Conservation (phyloP, 2,329 filamentous ascomycete species). For the Penicillium sp. region DNA sequence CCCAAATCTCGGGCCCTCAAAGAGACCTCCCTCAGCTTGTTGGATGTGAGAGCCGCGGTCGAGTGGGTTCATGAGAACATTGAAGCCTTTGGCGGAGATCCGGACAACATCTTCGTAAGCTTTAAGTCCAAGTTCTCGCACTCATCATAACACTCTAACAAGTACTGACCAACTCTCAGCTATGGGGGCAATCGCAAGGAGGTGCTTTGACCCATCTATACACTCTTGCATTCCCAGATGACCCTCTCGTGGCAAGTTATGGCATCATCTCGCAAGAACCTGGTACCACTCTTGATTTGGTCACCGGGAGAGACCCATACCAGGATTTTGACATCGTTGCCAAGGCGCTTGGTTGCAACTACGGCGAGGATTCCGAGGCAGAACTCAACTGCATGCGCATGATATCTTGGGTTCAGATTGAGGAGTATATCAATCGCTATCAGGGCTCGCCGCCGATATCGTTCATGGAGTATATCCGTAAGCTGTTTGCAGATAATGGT, state of each 20-base stretch:
- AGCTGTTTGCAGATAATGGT: neutral
- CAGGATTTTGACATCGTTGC: slow-evolving; percentile 36
- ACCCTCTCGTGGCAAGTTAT: slow-evolving; percentile 27
- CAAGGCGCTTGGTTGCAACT: slow-evolving; percentile 30
- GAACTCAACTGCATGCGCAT: slow-evolving; percentile 35
- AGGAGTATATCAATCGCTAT: slow-evolving; percentile 31
- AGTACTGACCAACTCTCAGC: neutral
- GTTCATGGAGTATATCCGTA: slow-evolving; percentile 21
- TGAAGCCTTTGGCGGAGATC: slow-evolving; percentile 38
- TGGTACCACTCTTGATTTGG: slow-evolving; percentile 6
- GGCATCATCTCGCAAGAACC: slow-evolving; percentile 16
- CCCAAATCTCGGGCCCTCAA: slow-evolving; percentile 25
- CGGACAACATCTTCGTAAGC: slow-evolving; percentile 30
- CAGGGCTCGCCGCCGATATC: slow-evolving; percentile 23
- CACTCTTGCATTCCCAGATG: slow-evolving; percentile 28
- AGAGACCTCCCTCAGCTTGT: slow-evolving; percentile 23
- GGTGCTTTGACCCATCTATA: slow-evolving; percentile 27
- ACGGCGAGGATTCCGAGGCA: slow-evolving; percentile 20
- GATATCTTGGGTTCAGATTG: slow-evolving; percentile 28
- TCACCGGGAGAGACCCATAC: slow-evolving; percentile 19
- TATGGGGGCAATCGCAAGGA: slow-evolving; percentile 32
- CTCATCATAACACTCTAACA: neutral
- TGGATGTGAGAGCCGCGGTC: slow-evolving; percentile 27
- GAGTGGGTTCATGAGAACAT: slow-evolving; percentile 39
- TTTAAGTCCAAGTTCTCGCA: neutral